Conservation (phyloP, 306 rosid genomes). For the Castanea crenata region DNA sequence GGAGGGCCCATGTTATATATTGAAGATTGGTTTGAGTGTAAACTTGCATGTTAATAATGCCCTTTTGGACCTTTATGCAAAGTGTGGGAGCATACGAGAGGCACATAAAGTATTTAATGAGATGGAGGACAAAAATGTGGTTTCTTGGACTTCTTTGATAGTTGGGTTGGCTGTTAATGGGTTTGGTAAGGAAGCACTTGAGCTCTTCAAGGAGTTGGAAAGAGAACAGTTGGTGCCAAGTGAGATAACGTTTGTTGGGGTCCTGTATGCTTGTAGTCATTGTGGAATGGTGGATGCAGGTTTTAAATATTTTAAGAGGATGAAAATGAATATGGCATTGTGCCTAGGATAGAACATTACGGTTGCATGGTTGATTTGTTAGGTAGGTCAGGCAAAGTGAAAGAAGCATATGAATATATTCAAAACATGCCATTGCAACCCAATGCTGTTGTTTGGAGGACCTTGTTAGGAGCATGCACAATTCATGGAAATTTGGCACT, state of each 20-base stretch:
- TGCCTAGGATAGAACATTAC: conserved; percentile 53
- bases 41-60: conserved; percentile 44
- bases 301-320: conserved; percentile 43
- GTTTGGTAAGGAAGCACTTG: conserved; percentile 55
- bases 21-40: conserved; percentile 40
- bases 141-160: conserved; percentile 55
- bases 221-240: conserved; percentile 31
- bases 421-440: conserved; percentile 50
- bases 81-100: conserved; percentile 51
- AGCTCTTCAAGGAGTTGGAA: conserved; percentile 48
- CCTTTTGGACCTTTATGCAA: conserved; percentile 49
- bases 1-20: conserved; percentile 48
- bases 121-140: conserved; percentile 35
- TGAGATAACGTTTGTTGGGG: conserved; percentile 61
- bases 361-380: conserved; percentile 64
- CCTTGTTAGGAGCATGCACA: conserved; percentile 54
- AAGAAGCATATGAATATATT: conserved; percentile 50
- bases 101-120: conserved; percentile 35
- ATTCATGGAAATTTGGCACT: conserved; percentile 43
- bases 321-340: conserved; percentile 46
- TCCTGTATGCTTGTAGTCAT: conserved; percentile 60
- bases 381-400: conserved; percentile 55
- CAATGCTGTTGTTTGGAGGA: conserved; percentile 59
- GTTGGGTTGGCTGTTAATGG: conserved; percentile 69
- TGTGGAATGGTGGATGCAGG: conserved; percentile 62